Evolutionary conservation across 1,284 basidiomycete genomes (phyloP), one percentile per base, ranked within the genome.

Genomic region (Malassezia pachydermatis): DNA sequence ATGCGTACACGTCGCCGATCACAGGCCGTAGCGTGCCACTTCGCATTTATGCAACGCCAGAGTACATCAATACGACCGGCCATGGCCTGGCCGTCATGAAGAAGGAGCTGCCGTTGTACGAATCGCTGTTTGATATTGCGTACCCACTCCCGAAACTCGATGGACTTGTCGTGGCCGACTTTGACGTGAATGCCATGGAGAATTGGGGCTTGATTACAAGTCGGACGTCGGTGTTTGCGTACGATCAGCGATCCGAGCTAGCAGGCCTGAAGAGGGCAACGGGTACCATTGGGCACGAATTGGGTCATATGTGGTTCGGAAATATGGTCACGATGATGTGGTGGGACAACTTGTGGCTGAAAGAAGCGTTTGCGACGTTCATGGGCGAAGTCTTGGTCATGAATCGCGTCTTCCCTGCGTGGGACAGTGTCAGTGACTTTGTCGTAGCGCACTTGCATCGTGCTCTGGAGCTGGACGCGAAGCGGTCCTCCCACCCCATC

Each of bases 161-260:
- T 40, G 47, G 63, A 1, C 57, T 70, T 22, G 59, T 67, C 20
- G 62, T 58, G 19, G 54, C 63, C n/a, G 86, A 90, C 72, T 90
- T 90, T 60, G 88, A 90, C 69, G 82, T 83, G 25, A 86, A 84
- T 45, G 88, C 87, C 1, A 90, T 89, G 88, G 88, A 94, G 75
- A 94, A 92, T 72, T 57, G 71, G 51, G 59, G 88, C 45, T 75
- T 94, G 49, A 92, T 94, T 67, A 92, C 85, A 5, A 88, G 88
- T 22, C 78, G 88, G 41, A 89, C 87, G 1, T 81, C 77, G 35
- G 82, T 82, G 1, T 85, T 86, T 70, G 75, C 94, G 32, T 78
- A 87, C 60, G 86, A 95, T 10, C 76, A 82, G 60, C 83, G 80
- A 58, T 79, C 79, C 14, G 84, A 87, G 59, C 73, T 88, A 29